phyloP scores from a whole-genome alignment of 352 stramenopile species.

The Phytopythium helicoides region DNA sequence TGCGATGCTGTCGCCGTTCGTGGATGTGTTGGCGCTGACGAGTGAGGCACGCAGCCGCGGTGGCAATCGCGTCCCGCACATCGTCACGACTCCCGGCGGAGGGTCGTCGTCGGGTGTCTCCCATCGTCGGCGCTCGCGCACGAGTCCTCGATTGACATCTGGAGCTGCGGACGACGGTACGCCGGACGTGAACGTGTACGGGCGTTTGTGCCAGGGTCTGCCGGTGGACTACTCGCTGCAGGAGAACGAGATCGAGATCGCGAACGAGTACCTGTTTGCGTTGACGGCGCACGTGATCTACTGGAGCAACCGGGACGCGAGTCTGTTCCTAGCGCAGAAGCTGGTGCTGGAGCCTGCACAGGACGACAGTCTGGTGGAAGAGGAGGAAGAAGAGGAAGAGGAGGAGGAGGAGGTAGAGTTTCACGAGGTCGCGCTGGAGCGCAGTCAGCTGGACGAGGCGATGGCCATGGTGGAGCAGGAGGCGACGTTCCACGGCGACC shows the following conservation, averaged over 20 bases:
- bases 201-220: slow-evolving; percentile 57
- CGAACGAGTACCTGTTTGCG: slow-evolving; percentile 93
- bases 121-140: slow-evolving; percentile 1
- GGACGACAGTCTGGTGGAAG: slow-evolving; percentile 16
- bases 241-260: slow-evolving; percentile 93
- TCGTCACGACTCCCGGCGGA: no score
- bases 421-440: not conserved
- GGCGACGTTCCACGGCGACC: not conserved
- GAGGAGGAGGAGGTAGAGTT: not conserved
- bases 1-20: slow-evolving; percentile 25
- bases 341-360: slow-evolving; percentile 69
- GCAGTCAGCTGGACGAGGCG: slow-evolving; percentile 11
- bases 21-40: slow-evolving; percentile 21
- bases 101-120: not conserved
- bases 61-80: not conserved
- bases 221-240: slow-evolving; percentile 90
- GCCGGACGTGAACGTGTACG: slow-evolving; percentile 53
- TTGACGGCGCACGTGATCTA: slow-evolving; percentile 92
- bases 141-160: not conserved
- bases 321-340: slow-evolving; percentile 90
- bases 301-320: slow-evolving; percentile 90
- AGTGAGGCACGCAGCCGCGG: slow-evolving; percentile 4
- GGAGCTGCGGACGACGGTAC: slow-evolving; percentile 24
- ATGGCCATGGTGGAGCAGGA: slow-evolving; percentile 1
- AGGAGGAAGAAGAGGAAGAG: slow-evolving; percentile 8